A percentile compares a stretch with the other conserved stretches of the same genome.
These are phyloP conservation scores for Populus tremula DNA, from an alignment of 345 rosid species.

Conservation along the genomic window DNA sequence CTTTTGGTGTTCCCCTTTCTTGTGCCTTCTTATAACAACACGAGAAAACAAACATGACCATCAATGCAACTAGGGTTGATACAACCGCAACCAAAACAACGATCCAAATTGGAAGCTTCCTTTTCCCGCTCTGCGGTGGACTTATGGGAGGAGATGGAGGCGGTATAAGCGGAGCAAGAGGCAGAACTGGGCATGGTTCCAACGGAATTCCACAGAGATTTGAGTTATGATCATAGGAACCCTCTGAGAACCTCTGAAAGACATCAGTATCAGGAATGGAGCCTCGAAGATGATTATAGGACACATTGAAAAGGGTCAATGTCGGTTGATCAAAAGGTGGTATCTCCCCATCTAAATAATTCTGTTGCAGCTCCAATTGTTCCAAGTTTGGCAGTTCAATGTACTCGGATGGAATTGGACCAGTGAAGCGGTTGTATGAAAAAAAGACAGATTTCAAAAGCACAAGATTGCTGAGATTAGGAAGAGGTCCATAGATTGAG, in stretches of 20 bases:
- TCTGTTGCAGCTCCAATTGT: constrained; percentile 42
- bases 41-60: constrained; percentile 25
- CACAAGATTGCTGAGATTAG: constrained; percentile 33
- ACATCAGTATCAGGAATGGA: constrained; percentile 37
- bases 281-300: constrained; percentile 45
- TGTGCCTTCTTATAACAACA: constrained; percentile 26
- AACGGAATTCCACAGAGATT: constrained; percentile 51
- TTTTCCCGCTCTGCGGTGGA: constrained; percentile 6
- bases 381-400: constrained; percentile 28
- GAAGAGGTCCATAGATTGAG: constrained; percentile 39
- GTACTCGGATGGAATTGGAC: constrained; percentile 37
- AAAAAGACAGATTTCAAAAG: constrained; percentile 32
- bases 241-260: constrained; percentile 34
- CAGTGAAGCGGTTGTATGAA: constrained; percentile 42
- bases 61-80: constrained; percentile 28
- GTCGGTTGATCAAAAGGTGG: constrained; percentile 45
- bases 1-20: constrained; percentile 12
- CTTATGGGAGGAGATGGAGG: constrained; percentile 3
- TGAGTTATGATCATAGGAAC: constrained; percentile 38
- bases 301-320: constrained; percentile 42
- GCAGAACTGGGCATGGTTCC: constrained; percentile 26
- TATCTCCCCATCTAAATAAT: constrained; percentile 37
- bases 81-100: constrained; percentile 30
- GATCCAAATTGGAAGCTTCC: constrained; percentile 22
- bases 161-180: constrained; percentile 7